Conservation (phyloP, 2,329 filamentous ascomycete genomes). For the Cryphonectria naterciae region DNA sequence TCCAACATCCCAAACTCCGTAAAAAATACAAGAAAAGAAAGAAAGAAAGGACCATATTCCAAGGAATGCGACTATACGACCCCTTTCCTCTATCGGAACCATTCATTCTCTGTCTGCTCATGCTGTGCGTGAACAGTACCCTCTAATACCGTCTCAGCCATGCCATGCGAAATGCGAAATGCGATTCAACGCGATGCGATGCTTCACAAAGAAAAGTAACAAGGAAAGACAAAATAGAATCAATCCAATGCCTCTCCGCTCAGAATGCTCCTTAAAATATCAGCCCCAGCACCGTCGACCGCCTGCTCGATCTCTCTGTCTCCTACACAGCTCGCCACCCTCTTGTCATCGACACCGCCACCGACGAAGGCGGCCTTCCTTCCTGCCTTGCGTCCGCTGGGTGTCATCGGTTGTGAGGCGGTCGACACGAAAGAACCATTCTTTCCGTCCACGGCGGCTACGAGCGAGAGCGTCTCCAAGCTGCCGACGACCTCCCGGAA, state of each 20-base stretch:
- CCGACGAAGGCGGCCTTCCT: conserved; percentile 57
- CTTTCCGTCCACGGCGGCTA: conserved; percentile 72
- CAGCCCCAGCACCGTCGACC: conserved; percentile 64
- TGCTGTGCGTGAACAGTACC: not conserved
- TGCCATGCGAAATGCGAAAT: conserved; percentile 14
- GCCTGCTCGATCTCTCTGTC: conserved; percentile 77
- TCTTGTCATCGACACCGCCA: conserved; percentile 70
- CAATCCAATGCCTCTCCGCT: conserved; percentile 63
- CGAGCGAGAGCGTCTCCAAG: conserved; percentile 83
- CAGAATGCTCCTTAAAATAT: conserved; percentile 66
- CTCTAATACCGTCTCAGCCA: conserved; percentile 11
- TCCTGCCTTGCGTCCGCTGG: conserved; percentile 64
- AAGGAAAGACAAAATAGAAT: conserved; percentile 7
- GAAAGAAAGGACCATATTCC: conserved; percentile 8
- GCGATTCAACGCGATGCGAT: conserved; percentile 5
- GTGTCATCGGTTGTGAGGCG: conserved; percentile 58
- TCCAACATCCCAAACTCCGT: conserved; percentile 8
- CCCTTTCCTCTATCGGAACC: not conserved
- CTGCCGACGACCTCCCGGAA: conserved; percentile 92
- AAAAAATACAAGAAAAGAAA: not conserved
- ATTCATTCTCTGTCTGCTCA: not conserved
- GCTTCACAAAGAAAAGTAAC: not conserved
- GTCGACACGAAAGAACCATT: conserved; percentile 64
- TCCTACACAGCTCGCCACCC: conserved; percentile 78
- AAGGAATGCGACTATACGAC: conserved; percentile 25